Base-by-base conservation (phyloP, 345 rosid species). In the Boechera stricta region DNA sequence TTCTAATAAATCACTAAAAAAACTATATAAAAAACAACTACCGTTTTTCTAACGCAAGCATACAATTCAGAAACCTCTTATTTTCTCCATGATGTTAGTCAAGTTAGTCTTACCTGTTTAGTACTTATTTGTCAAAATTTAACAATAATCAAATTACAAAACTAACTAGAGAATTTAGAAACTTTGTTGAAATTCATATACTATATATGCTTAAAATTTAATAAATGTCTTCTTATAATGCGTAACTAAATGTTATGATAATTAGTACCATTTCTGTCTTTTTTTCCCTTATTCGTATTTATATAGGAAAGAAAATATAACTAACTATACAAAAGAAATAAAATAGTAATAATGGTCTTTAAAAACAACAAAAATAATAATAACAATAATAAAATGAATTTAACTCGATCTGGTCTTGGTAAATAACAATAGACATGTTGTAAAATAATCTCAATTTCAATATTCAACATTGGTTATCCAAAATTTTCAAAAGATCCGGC, bases 81-180 rank as follows among this genome's bases (percentile, higher is more conserved):
- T 56, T 67, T 57, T 39, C 9, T 56, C 39, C 48, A 44, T 44
- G 35, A 74, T 48, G 10, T 16, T 11, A 9, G 8, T 63, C 16
- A 74, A 16, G 10, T 16, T 11, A 9, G 8, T 63, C 16, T 53
- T 26, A 24, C 49, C 31, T 7, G 5, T 26, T 61, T 10, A 36
- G 31, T n/a, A 49, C 61, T 3, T n/a, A 72, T 62, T 38, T 28
- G 13, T 26, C 10, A 49, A 51, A 65, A 26, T n/a, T 4, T n/a
- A 33, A 33, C 58, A 33, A 4, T 10, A 36, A 10, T 5, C 48
- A 24, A 47, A n/a, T 57, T 26, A 57, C 12, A 57, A 57, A 75
- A 35, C 60, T 36, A 66, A 10, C n/a, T 45, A 35, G 42, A 74
- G 5, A 64, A 36, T 47, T 57, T 45, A 58, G 33, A 41, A 62